Conservation (phyloP, 768 basidiomycete species). For the Phallus indusiatus region DNA sequence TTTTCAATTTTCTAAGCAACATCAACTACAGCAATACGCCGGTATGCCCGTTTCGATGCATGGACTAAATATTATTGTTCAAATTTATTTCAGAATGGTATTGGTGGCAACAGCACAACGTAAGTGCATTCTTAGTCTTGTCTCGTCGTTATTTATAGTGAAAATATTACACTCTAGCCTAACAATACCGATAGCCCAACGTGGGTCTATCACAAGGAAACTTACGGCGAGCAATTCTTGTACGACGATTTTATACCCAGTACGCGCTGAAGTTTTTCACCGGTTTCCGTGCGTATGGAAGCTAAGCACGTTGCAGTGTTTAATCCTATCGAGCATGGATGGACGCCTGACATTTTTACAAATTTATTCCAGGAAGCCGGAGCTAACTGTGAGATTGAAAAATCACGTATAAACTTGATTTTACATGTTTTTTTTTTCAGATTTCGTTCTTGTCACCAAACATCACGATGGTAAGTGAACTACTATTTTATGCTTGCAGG, state of each 20-base stretch:
- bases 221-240: slow-evolving; percentile 39
- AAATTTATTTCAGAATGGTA: slow-evolving; percentile 48
- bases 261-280: neutral
- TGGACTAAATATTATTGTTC: slow-evolving; percentile 4
- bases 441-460: slow-evolving; percentile 28
- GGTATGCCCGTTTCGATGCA: neutral
- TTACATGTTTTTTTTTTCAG: neutral
- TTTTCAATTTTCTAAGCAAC: slow-evolving; percentile 28
- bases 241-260: slow-evolving; percentile 51
- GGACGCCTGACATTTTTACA: slow-evolving; percentile 46
- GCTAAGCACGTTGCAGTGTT: neutral
- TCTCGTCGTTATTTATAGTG: slow-evolving; percentile 19
- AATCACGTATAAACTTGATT: neutral
- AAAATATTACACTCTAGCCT: slow-evolving; percentile 27
- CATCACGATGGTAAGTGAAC: slow-evolving; percentile 42
- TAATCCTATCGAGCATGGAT: slow-evolving; percentile 40
- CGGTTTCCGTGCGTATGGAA: neutral
- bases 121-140: slow-evolving; percentile 20
- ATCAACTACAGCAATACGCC: slow-evolving; percentile 25
- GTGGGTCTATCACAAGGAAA: slow-evolving; percentile 40
- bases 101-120: slow-evolving; percentile 18
- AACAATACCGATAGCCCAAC: slow-evolving; percentile 29
- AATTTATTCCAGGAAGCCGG: slow-evolving; percentile 46
- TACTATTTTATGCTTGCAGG: neutral
- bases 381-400: slow-evolving; percentile 27